Evolutionary conservation across 305 asterid species (phyloP).

Genomic region (Fraxinus dipetala): DNA sequence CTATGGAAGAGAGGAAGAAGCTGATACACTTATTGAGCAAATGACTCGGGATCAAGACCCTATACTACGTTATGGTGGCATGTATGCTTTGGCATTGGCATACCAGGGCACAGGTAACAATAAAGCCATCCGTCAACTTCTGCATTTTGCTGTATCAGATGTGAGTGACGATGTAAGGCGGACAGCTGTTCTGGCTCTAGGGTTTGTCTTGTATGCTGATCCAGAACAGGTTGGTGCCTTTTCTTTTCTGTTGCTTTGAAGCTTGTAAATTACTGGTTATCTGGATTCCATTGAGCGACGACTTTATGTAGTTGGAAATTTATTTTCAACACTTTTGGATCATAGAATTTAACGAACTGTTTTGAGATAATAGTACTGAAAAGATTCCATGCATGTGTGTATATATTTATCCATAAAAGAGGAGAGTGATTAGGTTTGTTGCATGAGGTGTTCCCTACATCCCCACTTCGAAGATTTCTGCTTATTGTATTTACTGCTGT

Average conservation of each 20-base stretch:
- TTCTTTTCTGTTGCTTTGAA: neutral
- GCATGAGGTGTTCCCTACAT: neutral
- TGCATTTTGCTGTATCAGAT: constrained; percentile 96
- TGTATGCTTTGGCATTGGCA: constrained; percentile 96
- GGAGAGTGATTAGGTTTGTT: neutral
- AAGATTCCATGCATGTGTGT: neutral
- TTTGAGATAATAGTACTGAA: neutral
- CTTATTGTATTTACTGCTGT: constrained; percentile 22
- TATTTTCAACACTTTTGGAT: constrained; percentile 1
- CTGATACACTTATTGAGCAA: constrained; percentile 81
- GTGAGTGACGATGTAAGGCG: constrained; percentile 95
- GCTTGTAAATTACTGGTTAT: neutral
- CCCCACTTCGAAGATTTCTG: neutral
- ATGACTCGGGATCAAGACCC: constrained; percentile 99
- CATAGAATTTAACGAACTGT: neutral
- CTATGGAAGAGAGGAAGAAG: constrained; percentile 91
- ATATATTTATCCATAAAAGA: neutral
- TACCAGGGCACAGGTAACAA: constrained; percentile 91
- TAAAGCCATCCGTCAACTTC: constrained; percentile 87
- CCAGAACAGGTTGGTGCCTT: constrained; percentile 80
- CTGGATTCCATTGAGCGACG: neutral
- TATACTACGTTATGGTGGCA: constrained; percentile 90
- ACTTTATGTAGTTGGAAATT: neutral
- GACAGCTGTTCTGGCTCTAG: constrained; percentile 94
- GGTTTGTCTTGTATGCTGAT: constrained; percentile 78